Evolutionary conservation across 2,329 filamentous ascomycete species (phyloP).

Genomic region (Penicillium sp.): DNA sequence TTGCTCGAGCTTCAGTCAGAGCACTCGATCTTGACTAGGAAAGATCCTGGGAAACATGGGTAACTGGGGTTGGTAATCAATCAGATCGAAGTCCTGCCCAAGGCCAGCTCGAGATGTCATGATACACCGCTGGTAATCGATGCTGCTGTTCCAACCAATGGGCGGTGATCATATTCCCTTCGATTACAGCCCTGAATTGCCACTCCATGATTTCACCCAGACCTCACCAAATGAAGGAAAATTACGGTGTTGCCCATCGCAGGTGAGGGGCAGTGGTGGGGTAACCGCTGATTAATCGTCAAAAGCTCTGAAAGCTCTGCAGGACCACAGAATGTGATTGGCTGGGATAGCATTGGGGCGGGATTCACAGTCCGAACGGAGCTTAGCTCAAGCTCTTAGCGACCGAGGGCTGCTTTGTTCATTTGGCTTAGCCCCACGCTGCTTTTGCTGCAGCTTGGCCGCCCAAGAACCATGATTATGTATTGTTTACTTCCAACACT

Average conservation of each 20-base stretch:
- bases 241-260: neutral
- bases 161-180: neutral
- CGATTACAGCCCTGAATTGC: neutral
- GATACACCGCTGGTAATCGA: neutral
- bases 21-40: neutral
- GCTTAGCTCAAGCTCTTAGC: conserved; percentile 9
- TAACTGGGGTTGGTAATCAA: conserved; percentile 11
- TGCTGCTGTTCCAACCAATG: neutral
- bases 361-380: neutral
- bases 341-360: neutral
- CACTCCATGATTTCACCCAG: neutral
- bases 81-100: neutral
- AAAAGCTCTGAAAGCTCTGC: conserved; percentile 13
- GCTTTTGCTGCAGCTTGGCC: conserved; percentile 7
- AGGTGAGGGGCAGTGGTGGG: conserved; percentile 17
- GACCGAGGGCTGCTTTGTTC: neutral
- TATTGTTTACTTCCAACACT: neutral
- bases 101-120: neutral
- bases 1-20: neutral
- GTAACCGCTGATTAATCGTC: conserved; percentile 10
- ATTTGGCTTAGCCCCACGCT: neutral
- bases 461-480: neutral
- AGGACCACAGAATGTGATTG: conserved; percentile 7
- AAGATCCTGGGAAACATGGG: neutral
- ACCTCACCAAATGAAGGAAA: neutral